Percentiles rank a stretch among this genome's conserved stretches.
Evolutionary conservation across 2,329 filamentous ascomycete genomes (phyloP).

Genomic region (Triangularia setosa): DNA sequence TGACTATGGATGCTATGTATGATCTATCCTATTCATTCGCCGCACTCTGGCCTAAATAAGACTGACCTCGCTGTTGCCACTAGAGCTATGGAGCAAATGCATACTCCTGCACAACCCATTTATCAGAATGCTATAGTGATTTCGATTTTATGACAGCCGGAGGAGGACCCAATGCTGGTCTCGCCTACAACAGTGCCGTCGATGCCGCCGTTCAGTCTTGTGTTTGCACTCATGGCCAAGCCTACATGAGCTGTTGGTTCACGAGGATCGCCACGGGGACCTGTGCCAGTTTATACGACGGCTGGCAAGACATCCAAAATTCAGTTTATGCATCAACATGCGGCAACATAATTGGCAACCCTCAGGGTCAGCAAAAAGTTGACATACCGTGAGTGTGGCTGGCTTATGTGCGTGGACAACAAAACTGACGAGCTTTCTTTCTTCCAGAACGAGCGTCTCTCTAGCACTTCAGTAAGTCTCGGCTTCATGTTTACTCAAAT

Average conservation of each 20-base stretch:
- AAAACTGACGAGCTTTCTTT: not conserved
- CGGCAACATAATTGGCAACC: conserved; percentile 19
- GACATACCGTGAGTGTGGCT: conserved; percentile 16
- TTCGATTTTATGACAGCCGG: conserved; percentile 3
- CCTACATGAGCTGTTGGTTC: conserved; percentile 26
- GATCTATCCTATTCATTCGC: too few species aligned
- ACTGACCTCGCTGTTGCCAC: not conserved
- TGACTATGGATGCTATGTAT: conserved; percentile 9
- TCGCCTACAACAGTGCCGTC: not conserved
- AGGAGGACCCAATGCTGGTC: conserved; percentile 3
- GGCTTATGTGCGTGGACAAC: too few species aligned
- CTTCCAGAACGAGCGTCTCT: conserved; percentile 18
- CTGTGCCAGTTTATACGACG: conserved; percentile 17
- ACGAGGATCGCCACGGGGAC: conserved; percentile 9
- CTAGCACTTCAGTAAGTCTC: conserved; percentile 24
- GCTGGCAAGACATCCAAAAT: conserved; percentile 18
- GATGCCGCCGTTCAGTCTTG: conserved; percentile 13
- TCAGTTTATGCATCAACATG: conserved; percentile 19
- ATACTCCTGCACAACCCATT: conserved; percentile 18
- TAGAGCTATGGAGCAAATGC: conserved; percentile 6
- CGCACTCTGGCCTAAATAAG: not conserved
- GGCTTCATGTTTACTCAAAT: not conserved
- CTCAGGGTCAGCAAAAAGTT: conserved; percentile 16
- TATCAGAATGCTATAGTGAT: conserved; percentile 17
- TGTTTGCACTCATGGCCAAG: conserved; percentile 25